phyloP scores from a whole-genome alignment of 768 basidiomycete genomes.

The Hydnomerulius pinastri region DNA sequence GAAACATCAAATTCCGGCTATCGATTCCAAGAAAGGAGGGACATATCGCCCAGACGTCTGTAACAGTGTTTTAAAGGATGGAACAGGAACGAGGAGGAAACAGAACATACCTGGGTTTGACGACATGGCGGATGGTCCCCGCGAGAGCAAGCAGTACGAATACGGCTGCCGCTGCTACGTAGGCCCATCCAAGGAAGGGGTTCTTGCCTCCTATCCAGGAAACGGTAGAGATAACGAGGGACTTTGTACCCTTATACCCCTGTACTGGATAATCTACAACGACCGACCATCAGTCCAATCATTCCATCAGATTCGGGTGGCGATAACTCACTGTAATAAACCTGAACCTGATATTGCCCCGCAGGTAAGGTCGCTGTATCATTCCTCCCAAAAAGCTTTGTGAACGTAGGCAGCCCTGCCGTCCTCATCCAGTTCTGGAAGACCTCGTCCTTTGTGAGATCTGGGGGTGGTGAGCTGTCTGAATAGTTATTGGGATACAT shows the following conservation, averaged over 20 bases:
- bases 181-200: constrained; percentile 97
- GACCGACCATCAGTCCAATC: constrained; percentile 4
- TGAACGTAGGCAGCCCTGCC: constrained; percentile 94
- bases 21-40: constrained; percentile 82
- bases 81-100: too few species aligned
- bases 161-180: constrained; percentile 84
- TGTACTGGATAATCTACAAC: constrained; percentile 88
- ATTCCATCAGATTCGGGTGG: background rate
- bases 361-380: constrained; percentile 69
- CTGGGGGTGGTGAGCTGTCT: constrained; percentile 60
- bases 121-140: constrained; percentile 88
- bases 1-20: constrained; percentile 17
- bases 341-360: constrained; percentile 74
- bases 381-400: constrained; percentile 92
- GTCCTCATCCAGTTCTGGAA: constrained; percentile 99
- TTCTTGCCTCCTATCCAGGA: constrained; percentile 99
- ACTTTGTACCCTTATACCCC: constrained; percentile 92
- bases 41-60: constrained; percentile 87
- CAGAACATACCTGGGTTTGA: constrained; percentile 83
- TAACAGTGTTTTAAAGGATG: background rate
- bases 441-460: constrained; percentile 79
- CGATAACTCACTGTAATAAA: constrained; percentile 68
- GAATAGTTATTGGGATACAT: constrained; percentile 79
- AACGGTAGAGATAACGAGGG: constrained; percentile 94
- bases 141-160: constrained; percentile 87